Evolutionary conservation across 345 rosid genomes (phyloP).

Genomic region (Noccaea caerulescens): DNA sequence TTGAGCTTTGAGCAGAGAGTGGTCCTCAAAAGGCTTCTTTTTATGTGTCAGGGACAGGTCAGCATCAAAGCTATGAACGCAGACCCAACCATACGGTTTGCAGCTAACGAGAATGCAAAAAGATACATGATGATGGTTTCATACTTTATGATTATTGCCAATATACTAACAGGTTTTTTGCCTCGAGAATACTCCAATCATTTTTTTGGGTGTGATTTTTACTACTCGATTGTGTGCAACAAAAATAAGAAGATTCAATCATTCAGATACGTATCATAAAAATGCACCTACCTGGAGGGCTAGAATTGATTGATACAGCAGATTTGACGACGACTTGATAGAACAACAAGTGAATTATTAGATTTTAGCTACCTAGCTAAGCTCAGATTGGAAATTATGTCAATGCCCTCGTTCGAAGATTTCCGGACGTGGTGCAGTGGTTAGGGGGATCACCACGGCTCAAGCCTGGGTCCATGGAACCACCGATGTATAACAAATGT

Average conservation of each 20-base stretch:
- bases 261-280: no score
- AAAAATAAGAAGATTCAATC: not conserved
- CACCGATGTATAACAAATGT: not conserved
- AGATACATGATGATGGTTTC: conserved; percentile 56
- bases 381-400: not conserved
- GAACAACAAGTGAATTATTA: not conserved
- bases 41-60: conserved; percentile 61
- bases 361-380: no score
- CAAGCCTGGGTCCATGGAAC: conserved; percentile 34
- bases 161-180: conserved; percentile 53
- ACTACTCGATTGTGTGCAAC: not conserved
- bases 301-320: not conserved
- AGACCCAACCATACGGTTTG: conserved; percentile 27
- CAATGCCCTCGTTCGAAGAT: not conserved
- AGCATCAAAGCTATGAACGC: conserved; percentile 59
- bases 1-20: conserved; percentile 16
- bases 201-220: not conserved
- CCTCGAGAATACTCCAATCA: conserved; percentile 55
- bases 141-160: conserved; percentile 76
- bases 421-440: conserved; percentile 1
- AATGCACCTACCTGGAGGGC: no score
- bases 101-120: conserved; percentile 36
- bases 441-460: conserved; percentile 1
- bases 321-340: not conserved
- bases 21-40: not conserved